These are phyloP conservation scores for Camellia oleifera DNA, from an alignment of 179 eudicot genomes.

Conservation along the genomic window DNA sequence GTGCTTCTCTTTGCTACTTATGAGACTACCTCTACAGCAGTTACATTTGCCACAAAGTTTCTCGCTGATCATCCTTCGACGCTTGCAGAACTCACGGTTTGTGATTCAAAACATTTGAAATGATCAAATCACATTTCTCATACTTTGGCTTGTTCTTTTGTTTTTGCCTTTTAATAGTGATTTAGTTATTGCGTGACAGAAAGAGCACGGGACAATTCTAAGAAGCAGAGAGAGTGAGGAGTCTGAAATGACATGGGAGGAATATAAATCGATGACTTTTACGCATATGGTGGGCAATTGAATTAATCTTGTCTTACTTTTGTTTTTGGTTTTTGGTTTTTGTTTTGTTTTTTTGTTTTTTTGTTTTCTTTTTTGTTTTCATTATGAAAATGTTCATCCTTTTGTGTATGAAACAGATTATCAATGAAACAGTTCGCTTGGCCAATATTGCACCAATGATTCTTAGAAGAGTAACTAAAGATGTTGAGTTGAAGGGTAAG, in stretches of 20 bases:
- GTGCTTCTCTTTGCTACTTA: constrained; percentile 17
- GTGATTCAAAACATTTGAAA: background rate
- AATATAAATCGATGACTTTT: constrained; percentile 22
- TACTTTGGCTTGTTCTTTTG: too few species aligned
- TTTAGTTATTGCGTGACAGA: background rate
- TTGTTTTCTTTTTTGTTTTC: background rate
- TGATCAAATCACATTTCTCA: too few species aligned
- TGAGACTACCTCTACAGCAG: constrained; percentile 21
- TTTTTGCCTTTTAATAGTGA: background rate
- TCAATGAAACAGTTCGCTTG: constrained; percentile 30
- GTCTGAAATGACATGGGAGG: constrained; percentile 12
- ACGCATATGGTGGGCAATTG: constrained; percentile 16
- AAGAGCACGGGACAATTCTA: constrained; percentile 18
- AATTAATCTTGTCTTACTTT: too few species aligned
- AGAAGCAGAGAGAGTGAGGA: background rate
- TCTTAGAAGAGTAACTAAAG: constrained; percentile 22
- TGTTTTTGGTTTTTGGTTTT: background rate
- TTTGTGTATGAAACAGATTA: constrained; percentile 10
- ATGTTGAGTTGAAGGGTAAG: constrained; percentile 25
- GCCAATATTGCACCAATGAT: constrained; percentile 21
- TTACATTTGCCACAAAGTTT: constrained; percentile 13
- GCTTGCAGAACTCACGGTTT: constrained; percentile 7
- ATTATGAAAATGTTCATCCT: background rate
- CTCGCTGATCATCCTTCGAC: constrained; percentile 11
- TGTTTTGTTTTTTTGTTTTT: too few species aligned